phyloP scores from a whole-genome alignment of 164 flowering plant species.

The Warburgia ugandensis region DNA sequence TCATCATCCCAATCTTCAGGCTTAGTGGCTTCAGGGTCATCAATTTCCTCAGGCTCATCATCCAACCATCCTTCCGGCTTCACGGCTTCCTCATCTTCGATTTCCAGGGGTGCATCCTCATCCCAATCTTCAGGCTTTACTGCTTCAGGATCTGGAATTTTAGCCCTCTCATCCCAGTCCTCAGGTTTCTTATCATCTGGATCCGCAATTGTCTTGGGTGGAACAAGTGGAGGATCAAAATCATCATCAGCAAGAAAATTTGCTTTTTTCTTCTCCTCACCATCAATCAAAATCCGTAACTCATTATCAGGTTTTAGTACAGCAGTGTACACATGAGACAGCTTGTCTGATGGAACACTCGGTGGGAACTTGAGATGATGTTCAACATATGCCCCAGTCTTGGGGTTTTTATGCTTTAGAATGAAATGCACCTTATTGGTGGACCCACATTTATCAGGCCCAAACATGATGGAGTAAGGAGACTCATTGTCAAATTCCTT shows the following conservation, averaged over 20 bases:
- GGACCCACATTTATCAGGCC: constrained; percentile 93
- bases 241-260: constrained; percentile 70
- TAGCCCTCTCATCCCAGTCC: constrained; percentile 97
- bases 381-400: constrained; percentile 76
- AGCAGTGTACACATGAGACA: constrained; percentile 85
- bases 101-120: constrained; percentile 96
- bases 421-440: constrained; percentile 97
- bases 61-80: constrained; percentile 99
- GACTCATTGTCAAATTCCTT: constrained; percentile 84
- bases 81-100: constrained; percentile 86
- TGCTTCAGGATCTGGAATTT: constrained; percentile 84
- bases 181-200: constrained; percentile 96
- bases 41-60: constrained; percentile 95
- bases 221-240: constrained; percentile 86
- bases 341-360: constrained; percentile 81
- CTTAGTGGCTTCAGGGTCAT: constrained; percentile 87
- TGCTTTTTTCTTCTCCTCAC: constrained; percentile 85
- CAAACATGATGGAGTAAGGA: constrained; percentile 96
- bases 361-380: constrained; percentile 93
- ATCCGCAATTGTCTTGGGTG: constrained; percentile 81
- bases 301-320: constrained; percentile 71
- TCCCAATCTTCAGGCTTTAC: constrained; percentile 98
- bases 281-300: constrained; percentile 65
- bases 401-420: constrained; percentile 90
- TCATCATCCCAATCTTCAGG: constrained; percentile 99